Evolutionary conservation across 805 yeast genomes (phyloP), one percentile per base, ranked within the genome.

Genomic region (Barnettozyma populi): DNA sequence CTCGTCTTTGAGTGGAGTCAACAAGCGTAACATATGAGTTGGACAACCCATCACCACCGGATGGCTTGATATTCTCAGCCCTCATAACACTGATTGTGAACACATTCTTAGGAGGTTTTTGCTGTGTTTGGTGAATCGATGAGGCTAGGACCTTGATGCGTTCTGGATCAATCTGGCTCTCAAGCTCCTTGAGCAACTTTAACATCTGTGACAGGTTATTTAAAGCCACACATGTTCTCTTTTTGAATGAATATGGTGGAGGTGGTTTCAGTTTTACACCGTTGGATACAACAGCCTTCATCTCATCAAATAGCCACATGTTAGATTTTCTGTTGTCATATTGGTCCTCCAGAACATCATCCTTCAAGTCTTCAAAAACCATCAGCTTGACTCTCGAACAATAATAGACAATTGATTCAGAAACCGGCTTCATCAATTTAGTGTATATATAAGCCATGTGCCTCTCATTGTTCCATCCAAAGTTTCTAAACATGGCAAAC

Each of bases 221-320:
- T 51, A 88, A 68, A n/a, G 84, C 80, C n/a, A 85, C 78, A 64
- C 95, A 87, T 0, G 90, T 81, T 45, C 75, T 72, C 6, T 73
- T 68, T 49, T 73, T 70, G 66, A 84, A 84, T 39, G 76, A 74
- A 57, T 73, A 81, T 0, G 90, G 83, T 14, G 72, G 74, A 3
- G 78, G 75, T 43, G 62, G 53, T 7, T 65, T 67, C 5, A 69
- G 47, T 39, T 69, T 70, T 1, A 62, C 63, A 3, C 67, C 61
- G 20, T 71, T 64, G 24, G 65, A 63, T 0, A 81, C 73, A 1
- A 75, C 81, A 44, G 71, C 73, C 56, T 72, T 79, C 61, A 80
- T 73, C 34, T 75, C 84, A 36, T 57, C 58, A 49, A 76, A 71
- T 13, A 75, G 59, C 82, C 83, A 78, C 13, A 65, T 47, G 14